Conservation (phyloP, 371 early-diverging fungal species). For the Syncephalastrum contaminatum region DNA sequence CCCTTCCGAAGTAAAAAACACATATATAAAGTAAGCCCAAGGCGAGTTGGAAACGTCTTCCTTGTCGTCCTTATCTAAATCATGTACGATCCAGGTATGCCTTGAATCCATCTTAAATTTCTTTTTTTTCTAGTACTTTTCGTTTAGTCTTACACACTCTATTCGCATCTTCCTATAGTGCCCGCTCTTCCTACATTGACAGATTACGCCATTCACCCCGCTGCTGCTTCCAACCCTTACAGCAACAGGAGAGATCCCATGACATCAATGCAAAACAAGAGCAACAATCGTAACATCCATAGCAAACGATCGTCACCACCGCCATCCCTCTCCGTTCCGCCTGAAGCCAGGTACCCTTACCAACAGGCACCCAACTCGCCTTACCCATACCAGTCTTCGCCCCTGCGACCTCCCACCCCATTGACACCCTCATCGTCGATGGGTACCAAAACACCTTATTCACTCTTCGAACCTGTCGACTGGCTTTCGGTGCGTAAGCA, state of each 20-base stretch:
- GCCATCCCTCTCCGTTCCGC: neutral
- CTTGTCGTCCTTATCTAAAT: neutral
- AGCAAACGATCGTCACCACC: slow-evolving; percentile 1
- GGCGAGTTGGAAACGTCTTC: no score
- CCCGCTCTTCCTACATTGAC: neutral
- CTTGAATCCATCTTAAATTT: no score
- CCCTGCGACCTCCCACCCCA: slow-evolving; percentile 8
- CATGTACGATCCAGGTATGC: slow-evolving; percentile 15
- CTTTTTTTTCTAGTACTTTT: no score
- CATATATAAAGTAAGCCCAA: no score
- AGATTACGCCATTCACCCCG: slow-evolving; percentile 1
- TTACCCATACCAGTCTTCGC: neutral
- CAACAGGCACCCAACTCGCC: no score
- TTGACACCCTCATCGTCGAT: slow-evolving; percentile 4
- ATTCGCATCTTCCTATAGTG: slow-evolving; percentile 1
- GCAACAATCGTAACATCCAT: slow-evolving; percentile 1
- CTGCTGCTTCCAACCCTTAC: no score
- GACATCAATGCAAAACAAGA: neutral
- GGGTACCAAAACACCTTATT: slow-evolving; percentile 9
- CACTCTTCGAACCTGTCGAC: slow-evolving; percentile 16
- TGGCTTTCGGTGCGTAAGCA: slow-evolving; percentile 21
- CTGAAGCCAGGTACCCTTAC: no score
- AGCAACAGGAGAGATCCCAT: neutral
- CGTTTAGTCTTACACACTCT: neutral
- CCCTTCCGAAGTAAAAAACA: no score